Evolutionary conservation across 2,329 filamentous ascomycete species (phyloP), one percentile per base, ranked within the genome.

Genomic region (Fusarium sp.): DNA sequence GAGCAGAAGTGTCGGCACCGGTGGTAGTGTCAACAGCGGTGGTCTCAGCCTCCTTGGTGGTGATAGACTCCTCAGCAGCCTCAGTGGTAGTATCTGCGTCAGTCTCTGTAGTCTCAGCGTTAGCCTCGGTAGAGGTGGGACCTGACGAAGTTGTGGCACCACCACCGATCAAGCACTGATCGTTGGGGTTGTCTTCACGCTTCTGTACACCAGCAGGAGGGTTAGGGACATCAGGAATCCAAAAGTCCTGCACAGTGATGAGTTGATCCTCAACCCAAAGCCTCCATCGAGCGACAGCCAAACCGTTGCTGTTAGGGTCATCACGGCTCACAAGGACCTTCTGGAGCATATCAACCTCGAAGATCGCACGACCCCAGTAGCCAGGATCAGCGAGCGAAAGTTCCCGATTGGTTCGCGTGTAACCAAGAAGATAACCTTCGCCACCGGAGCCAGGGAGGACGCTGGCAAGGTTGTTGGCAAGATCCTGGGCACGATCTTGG

Each of bases 191-290:
- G 2, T 71, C 52, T 1, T 68, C 51, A 14, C 68, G 55, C 39
- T 62, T 71, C 15, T 28, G 44, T 0, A 6, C 14, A 17, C 33
- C 8, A 17, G n/a, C 26, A 28, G 26, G 26, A 28, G 26, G 26
- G 26, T 28, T 20, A 28, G 26, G 14, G 7, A 18, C 6, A 4
- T 18, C n/a, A 7, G 49, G 31, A 11, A 55, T 11, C 40, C 45
- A 13, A 17, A 72, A 71, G 26, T 69, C 66, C 9, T 69, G 68
- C 2, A 26, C 62, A 2, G 62, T 62, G 5, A 69, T 39, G 8
- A 71, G 52, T 17, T 51, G 33, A 22, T 67, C 69, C 43, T 72
- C 69, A 22, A 72, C 68, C 69, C 69, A 72, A 15, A 69, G 53
- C 22, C 69, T 67, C 69, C 68, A 72, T 43, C 66, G 56, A 18